These are phyloP conservation scores for Cunninghamia lanceolata DNA, from an alignment of 75 land plant species.

Conservation along the genomic window DNA sequence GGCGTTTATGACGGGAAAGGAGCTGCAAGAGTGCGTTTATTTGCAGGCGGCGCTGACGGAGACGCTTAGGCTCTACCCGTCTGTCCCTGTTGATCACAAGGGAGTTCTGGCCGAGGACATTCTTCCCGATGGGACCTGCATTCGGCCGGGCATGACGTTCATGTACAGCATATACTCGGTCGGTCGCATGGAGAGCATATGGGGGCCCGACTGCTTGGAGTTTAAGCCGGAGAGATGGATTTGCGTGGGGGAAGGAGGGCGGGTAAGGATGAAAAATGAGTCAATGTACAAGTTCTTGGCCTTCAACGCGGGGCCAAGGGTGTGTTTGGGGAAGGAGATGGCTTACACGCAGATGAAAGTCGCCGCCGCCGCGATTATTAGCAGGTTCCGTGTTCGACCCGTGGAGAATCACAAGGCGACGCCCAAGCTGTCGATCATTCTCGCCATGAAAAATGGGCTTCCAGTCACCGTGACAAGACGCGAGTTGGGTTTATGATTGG, in stretches of 20 bases:
- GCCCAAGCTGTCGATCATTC: conserved; percentile 36
- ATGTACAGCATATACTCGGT: conserved; percentile 16
- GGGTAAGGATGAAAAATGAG: conserved; percentile 1
- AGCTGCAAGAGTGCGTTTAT: conserved; percentile 23
- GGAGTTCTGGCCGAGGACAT: not conserved
- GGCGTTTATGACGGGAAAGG: not conserved
- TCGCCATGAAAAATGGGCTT: conserved; percentile 42
- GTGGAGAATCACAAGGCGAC: conserved; percentile 23
- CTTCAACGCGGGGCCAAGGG: conserved; percentile 43
- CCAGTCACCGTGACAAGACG: conserved; percentile 7
- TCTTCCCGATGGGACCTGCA: conserved; percentile 9
- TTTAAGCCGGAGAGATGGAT: conserved; percentile 23
- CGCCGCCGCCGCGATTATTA: conserved; percentile 18
- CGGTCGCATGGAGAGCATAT: conserved; percentile 13
- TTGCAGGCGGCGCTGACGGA: conserved; percentile 42
- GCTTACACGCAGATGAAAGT: conserved; percentile 38
- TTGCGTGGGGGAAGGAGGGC: not conserved
- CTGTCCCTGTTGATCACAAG: conserved; percentile 22
- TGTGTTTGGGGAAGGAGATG: conserved; percentile 41
- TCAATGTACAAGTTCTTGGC: conserved; percentile 26
- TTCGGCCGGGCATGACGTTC: conserved; percentile 6
- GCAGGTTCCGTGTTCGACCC: conserved; percentile 16
- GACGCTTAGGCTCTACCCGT: conserved; percentile 42
- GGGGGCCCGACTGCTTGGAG: conserved; percentile 10
- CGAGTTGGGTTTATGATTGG: not conserved